Evolutionary conservation across 805 yeast species (phyloP), one percentile per base, ranked within the genome.

Genomic region (Barnettozyma sp.): DNA sequence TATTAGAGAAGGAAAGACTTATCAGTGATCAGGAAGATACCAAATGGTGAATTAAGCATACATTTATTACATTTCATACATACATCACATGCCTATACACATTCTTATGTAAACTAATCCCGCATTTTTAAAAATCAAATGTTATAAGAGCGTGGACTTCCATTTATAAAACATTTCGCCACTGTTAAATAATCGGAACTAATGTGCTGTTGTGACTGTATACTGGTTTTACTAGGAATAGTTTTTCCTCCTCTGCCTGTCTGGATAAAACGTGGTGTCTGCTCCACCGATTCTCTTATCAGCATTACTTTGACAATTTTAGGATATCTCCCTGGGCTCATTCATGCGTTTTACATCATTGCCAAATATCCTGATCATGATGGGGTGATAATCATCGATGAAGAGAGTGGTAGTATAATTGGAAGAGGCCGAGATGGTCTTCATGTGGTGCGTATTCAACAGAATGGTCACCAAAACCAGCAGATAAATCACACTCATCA

Each of bases 241-340:
- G 55, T 84, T 48, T 67, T 80, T 49, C 94, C 94, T 1, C 94
- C 94, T 1, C 54, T 84, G 35, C 86, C 94, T 2, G 94, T 84
- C 14, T 67, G 76, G 49, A 60, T 82, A 43, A 80, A 82, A 53
- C 66, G 81, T 36, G 94, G 94, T 3, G 40, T 81, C 35, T 77
- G 80, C 43, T 76, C 88, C 2, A 74, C 78, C 7, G 94, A 84
- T 52, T 65, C 67, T 31, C 56, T 76, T 38, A 79, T 85, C 50
- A 84, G 83, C 58, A 65, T 84, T 31, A 75, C 81, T 6, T 67
- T 84, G 21, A 80, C 86, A 56, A 50, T 73, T 38, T 64, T 84
- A 29, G 92, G 94, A 2, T 78, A 68, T 54, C 52, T 84, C 36
- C 94, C 94, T 1, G 94, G 92, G 9, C 68, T 83, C 24, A 57